Conservation (phyloP, 129 eudicot genomes). For the Lonicera japonica region DNA sequence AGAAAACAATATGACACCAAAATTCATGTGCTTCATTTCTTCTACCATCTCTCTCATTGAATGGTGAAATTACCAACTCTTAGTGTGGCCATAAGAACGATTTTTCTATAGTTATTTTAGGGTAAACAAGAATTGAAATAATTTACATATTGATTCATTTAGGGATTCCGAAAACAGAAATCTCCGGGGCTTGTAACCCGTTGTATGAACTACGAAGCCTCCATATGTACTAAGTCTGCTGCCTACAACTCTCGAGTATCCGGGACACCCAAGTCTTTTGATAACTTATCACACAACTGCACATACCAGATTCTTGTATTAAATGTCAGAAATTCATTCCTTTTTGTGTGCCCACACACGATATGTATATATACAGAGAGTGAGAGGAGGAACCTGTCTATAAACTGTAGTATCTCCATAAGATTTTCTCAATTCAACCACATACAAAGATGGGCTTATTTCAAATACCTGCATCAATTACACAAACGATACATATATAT, state of each 20-base stretch:
- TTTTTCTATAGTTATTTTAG: too few relatives aligned
- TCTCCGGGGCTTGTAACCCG: too few relatives aligned
- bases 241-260: constrained; percentile 50
- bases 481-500: background rate
- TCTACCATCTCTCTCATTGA: background rate
- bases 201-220: background rate
- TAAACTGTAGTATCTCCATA: constrained; percentile 65
- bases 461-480: constrained; percentile 62
- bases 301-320: background rate
- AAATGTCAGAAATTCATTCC: background rate
- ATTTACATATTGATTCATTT: too few relatives aligned
- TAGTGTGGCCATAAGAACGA: too few relatives aligned
- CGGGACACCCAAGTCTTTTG: constrained; percentile 65
- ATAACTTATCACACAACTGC: constrained; percentile 76
- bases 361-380: background rate
- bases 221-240: constrained; percentile 17
- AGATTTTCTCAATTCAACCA: constrained; percentile 78
- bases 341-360: background rate
- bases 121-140: too few relatives aligned
- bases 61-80: background rate
- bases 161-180: background rate
- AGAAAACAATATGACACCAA: too few relatives aligned
- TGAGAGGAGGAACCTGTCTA: constrained; percentile 53
- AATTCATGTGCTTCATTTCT: background rate
- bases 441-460: constrained; percentile 69